Base-by-base conservation (phyloP, 192 early-diverging fungal genomes). In the Gryganskiella cystojenkinii region DNA sequence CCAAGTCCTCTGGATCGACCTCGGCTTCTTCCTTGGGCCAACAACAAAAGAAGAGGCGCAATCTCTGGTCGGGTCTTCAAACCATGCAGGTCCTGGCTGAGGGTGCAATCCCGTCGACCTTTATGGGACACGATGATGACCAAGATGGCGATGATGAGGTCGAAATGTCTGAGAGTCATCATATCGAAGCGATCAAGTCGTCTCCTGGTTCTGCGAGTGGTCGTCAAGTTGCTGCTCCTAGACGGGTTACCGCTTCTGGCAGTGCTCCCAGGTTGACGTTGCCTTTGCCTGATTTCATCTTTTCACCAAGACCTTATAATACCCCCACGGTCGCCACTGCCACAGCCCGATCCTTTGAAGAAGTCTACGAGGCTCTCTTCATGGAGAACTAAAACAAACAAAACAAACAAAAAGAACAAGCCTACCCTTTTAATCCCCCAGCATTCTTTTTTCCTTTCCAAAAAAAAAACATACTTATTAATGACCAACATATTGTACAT, bases 241-340 rank as follows among this genome's bases (percentile, higher is more conserved):
- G n/a, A n/a, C n/a, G n/a, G n/a, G n/a, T n/a, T n/a, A n/a, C n/a
- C n/a, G n/a, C n/a, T n/a, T n/a, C n/a, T n/a, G n/a, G n/a, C n/a
- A n/a, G n/a, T n/a, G 53, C 30, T 13, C 25, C 30, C 6, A 55
- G 37, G 13, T 40, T 40, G 37, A 40, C 37, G 7, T 40, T 40
- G 37, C 37, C 37, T 13, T 40, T 54, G 35, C 54, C 65, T 2
- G 73, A 78, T 25, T 68, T 58, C 33, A 78, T 78, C 47, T 78
- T 78, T 63, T 78, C 73, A 1, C 73, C 73, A 44, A 31, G 73
- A 17, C 56, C 64, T 4, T 78, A 78, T 54, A 51, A 22, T 33
- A 20, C 19, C 53, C 27, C 53, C 28, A 34, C 30, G n/a, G 20
- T 10, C 31, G 61, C 24, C 49, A 50, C 46, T 62, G 40, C 22